These are phyloP conservation scores for Suhomyces chickasaworum DNA, from an alignment of 1,139 yeast species.

Conservation along the genomic window DNA sequence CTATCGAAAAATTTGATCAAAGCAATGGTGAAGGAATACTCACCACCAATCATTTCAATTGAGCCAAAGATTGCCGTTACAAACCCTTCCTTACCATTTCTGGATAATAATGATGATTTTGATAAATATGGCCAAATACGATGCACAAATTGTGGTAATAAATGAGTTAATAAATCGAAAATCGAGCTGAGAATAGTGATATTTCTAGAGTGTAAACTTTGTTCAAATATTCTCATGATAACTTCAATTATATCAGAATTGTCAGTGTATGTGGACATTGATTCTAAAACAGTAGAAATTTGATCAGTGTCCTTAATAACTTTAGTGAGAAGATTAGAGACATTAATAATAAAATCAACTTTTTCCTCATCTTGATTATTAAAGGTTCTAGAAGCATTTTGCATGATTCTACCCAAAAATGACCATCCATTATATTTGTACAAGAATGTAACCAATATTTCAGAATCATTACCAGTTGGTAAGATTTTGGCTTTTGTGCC, in stretches of 20 bases:
- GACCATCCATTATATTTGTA: slow-evolving; percentile 87
- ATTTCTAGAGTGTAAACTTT: slow-evolving; percentile 60
- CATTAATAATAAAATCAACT: slow-evolving; percentile 45
- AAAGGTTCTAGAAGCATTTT: slow-evolving; percentile 53
- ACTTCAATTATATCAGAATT: slow-evolving; percentile 73
- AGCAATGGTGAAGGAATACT: slow-evolving; percentile 63
- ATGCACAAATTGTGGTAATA: slow-evolving; percentile 54
- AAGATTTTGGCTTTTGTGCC: slow-evolving; percentile 74
- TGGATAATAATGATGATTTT: slow-evolving; percentile 64
- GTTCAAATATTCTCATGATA: slow-evolving; percentile 66
- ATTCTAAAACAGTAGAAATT: slow-evolving; percentile 50
- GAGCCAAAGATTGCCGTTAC: slow-evolving; percentile 67
- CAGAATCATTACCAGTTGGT: slow-evolving; percentile 44
- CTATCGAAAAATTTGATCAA: slow-evolving; percentile 56
- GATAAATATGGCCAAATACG: slow-evolving; percentile 80
- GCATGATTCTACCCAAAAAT: slow-evolving; percentile 72
- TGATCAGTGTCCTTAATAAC: slow-evolving; percentile 48
- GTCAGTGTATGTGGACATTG: slow-evolving; percentile 59
- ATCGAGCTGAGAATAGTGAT: slow-evolving; percentile 49
- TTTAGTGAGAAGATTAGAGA: slow-evolving; percentile 52
- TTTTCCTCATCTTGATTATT: slow-evolving; percentile 38
- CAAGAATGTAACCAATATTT: slow-evolving; percentile 67
- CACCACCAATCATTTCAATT: slow-evolving; percentile 70
- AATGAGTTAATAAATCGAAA: slow-evolving; percentile 52
- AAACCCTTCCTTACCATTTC: slow-evolving; percentile 70